phyloP scores from a whole-genome alignment of 1,284 basidiomycete species.

The Serendipita sp. region DNA sequence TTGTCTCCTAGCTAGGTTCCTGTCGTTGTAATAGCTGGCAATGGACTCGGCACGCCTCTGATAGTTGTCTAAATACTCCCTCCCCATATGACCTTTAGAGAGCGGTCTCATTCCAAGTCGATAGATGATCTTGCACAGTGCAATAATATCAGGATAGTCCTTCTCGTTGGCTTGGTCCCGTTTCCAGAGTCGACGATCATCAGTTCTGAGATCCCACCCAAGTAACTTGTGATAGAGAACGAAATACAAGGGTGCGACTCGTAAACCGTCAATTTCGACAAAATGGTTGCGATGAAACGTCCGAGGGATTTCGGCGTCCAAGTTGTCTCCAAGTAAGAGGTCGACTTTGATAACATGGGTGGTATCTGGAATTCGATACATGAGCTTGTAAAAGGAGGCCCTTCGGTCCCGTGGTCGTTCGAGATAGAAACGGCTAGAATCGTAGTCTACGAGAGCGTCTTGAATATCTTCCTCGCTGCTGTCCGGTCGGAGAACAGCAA shows the following conservation, averaged over 20 bases:
- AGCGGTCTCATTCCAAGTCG: neutral
- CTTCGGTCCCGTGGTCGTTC: neutral
- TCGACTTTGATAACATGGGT: neutral
- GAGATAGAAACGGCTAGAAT: neutral
- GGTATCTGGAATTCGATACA: neutral
- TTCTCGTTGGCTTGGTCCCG: neutral
- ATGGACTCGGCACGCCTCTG: neutral
- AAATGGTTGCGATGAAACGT: neutral
- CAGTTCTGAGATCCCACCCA: neutral
- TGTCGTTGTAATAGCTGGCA: neutral
- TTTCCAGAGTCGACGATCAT: neutral
- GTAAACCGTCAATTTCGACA: neutral
- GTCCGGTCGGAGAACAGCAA: neutral
- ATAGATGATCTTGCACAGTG: neutral
- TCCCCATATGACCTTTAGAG: neutral
- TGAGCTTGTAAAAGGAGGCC: neutral
- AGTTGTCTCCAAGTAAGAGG: neutral
- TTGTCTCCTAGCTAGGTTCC: too few species aligned
- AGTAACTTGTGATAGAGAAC: slow-evolving; percentile 3
- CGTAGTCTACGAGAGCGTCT: neutral
- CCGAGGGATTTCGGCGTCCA: neutral
- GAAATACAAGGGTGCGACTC: neutral
- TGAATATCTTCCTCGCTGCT: neutral
- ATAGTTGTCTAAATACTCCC: neutral
- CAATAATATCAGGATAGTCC: neutral